phyloP scores from a whole-genome alignment of 2,329 filamentous ascomycete species.

The Hyphodiscus sp. region DNA sequence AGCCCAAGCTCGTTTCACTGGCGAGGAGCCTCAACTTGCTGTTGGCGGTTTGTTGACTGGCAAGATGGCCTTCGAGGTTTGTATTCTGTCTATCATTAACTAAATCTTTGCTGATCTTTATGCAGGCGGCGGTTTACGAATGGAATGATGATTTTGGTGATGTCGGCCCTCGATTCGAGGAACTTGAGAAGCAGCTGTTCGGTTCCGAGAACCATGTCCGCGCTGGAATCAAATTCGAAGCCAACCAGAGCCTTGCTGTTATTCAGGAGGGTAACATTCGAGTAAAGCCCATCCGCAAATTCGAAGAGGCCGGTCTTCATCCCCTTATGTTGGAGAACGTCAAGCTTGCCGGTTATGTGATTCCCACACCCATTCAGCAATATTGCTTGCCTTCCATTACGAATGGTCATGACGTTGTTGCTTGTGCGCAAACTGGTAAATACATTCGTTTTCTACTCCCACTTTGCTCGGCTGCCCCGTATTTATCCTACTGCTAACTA shows the following conservation, averaged over 20 bases:
- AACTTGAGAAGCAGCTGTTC: constrained; percentile 74
- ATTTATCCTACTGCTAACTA: neutral
- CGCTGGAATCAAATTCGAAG: constrained; percentile 57
- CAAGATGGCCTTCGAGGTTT: constrained; percentile 19
- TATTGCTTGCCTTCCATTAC: constrained; percentile 78
- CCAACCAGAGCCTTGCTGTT: constrained; percentile 49
- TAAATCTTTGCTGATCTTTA: no score
- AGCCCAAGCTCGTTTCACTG: constrained; percentile 5
- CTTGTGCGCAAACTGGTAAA: constrained; percentile 86
- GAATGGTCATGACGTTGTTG: constrained; percentile 74
- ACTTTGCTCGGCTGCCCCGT: neutral
- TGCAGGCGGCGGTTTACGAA: constrained; percentile 52
- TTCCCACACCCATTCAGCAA: constrained; percentile 80
- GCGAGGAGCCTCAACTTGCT: constrained; percentile 4
- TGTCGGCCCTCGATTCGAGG: constrained; percentile 62
- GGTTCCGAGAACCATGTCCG: constrained; percentile 43
- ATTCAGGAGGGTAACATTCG: constrained; percentile 49
- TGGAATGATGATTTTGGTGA: constrained; percentile 86
- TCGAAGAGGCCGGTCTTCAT: constrained; percentile 75
- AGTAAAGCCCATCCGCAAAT: constrained; percentile 48
- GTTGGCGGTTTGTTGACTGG: constrained; percentile 20
- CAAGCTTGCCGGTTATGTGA: constrained; percentile 59
- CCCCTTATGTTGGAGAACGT: constrained; percentile 78
- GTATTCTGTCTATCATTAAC: no score
- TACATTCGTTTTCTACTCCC: constrained; percentile 7